Evolutionary conservation across 352 stramenopile genomes (phyloP), one percentile per base, ranked within the genome.

Genomic region (Phytophthora capsici): DNA sequence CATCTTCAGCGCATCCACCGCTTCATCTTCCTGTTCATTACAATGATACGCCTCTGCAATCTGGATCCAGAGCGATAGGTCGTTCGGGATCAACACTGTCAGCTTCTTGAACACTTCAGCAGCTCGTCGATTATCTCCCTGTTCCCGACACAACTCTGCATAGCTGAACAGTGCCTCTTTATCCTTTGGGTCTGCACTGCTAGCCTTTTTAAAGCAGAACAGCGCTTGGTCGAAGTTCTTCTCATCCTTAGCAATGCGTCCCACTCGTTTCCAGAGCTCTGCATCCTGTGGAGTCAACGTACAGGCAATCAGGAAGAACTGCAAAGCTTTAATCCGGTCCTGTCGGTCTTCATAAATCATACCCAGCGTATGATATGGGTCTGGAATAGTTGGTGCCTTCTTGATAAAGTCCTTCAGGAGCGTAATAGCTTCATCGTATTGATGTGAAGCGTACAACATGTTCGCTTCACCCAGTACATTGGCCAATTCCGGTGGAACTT

Each of bases 401-500:
- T 95, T 95, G 58, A 95, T 93, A 51, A 95, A 95, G 49, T 95
- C 87, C 57, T 95, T 95, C 1, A 96, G 71, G 63, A 94, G 32
- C 19, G 75, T 36, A 53, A 95, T 93, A 3, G 88, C 88, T 28
- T 93, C 79, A 30, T 93, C 84, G 49, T 94, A 93, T 51, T 95
- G 85, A 38, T 93, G 85, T 12, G 86, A 94, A n/a, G 84, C 85
- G 66, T 94, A 95, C 44, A 93, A 51, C 78, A 93, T 92, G 45
- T 95, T 95, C 3, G 88, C 86, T 59, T 94, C 86, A 19, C 86
- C 86, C 45, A 96, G 73, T 45, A 94, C 83, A 49, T 82, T 86
- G 2, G 86, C 82, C 32, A 94, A 78, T 57, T 94, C 86, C 1
- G 85, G 84, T 0, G 86, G 86, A 16, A 96, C 82, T 71, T 93